Conservation (phyloP, 192 early-diverging fungal genomes). For the Dimargaris verticillata region DNA sequence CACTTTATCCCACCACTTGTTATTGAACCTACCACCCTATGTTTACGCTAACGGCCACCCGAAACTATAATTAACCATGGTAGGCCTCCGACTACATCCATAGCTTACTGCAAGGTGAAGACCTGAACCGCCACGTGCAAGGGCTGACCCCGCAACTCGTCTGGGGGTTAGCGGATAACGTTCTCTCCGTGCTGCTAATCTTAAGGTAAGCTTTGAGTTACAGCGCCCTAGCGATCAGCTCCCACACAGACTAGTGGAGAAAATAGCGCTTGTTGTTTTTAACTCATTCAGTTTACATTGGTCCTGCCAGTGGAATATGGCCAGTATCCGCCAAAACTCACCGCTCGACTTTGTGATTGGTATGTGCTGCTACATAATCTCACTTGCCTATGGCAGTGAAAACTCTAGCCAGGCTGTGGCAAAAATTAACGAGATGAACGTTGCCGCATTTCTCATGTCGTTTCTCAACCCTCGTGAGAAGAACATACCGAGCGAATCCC, state of each 20-base stretch:
- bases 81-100: conserved; percentile 20
- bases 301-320: no score
- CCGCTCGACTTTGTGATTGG: no score
- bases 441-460: conserved; percentile 47
- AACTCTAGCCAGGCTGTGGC: conserved; percentile 47
- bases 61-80: neutral
- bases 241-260: no score
- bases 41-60: no score
- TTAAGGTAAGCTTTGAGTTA: neutral
- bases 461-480: conserved; percentile 35
- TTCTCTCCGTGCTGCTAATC: conserved; percentile 24
- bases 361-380: no score
- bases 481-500: conserved; percentile 19
- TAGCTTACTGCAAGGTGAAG: conserved; percentile 19
- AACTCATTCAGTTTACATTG: no score
- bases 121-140: conserved; percentile 17
- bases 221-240: no score
- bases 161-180: conserved; percentile 26
- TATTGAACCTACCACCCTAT: no score
- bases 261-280: no score
- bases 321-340: no score
- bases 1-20: no score
- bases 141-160: conserved; percentile 24
- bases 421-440: conserved; percentile 42
- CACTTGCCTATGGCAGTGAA: conserved; percentile 29